Percentiles rank a stretch among this genome's conserved stretches.
Evolutionary conservation across 2,329 filamentous ascomycete species (phyloP).

Genomic region (Fusarium sp.): DNA sequence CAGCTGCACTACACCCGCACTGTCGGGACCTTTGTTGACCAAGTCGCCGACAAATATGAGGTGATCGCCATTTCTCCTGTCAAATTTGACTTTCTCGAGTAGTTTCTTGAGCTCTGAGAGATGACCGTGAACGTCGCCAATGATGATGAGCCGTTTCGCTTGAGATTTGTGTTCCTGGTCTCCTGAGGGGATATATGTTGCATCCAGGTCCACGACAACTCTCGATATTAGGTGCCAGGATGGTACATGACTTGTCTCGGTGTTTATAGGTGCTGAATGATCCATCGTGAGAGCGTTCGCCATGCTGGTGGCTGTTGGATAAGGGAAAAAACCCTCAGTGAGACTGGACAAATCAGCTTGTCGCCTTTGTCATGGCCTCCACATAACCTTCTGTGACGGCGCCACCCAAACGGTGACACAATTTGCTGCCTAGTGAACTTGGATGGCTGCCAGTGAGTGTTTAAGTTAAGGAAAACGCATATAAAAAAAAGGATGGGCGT

Average conservation of each 20-base stretch:
- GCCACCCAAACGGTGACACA: not conserved
- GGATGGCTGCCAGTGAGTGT: not conserved
- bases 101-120: slow-evolving; percentile 72
- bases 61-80: slow-evolving; percentile 66
- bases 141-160: slow-evolving; percentile 63
- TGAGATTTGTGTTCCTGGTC: not conserved
- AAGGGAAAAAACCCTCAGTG: not conserved
- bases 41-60: slow-evolving; percentile 81
- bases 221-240: slow-evolving; percentile 5
- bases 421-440: not conserved
- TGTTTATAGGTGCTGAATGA: not conserved
- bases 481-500: not conserved
- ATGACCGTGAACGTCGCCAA: slow-evolving; percentile 93
- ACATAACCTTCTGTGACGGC: not conserved
- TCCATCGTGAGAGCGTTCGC: not conserved
- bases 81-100: slow-evolving; percentile 74
- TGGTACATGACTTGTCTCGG: not conserved
- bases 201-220: slow-evolving; percentile 1
- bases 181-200: not conserved
- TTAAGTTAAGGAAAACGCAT: no score
- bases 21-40: slow-evolving; percentile 87
- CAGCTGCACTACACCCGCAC: slow-evolving; percentile 78
- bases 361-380: not conserved
- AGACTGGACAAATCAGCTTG: not conserved
- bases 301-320: not conserved